phyloP scores from a whole-genome alignment of 2,329 filamentous ascomycete genomes.

The Colletotrichum paranaense region DNA sequence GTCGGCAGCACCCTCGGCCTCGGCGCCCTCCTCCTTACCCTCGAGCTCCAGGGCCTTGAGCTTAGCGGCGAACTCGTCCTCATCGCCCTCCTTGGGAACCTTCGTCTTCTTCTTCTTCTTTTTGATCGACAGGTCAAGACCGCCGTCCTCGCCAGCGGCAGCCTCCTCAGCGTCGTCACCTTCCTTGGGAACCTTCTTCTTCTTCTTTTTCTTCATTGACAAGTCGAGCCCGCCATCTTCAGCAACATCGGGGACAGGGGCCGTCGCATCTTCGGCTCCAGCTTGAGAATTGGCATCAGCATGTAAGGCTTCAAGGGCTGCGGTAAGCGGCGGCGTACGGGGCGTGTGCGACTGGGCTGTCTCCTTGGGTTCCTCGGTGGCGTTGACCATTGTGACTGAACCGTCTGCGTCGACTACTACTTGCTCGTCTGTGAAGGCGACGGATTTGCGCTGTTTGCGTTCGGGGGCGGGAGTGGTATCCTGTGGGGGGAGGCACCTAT shows the following conservation, averaged over 20 bases:
- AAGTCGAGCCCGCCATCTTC: conserved; percentile 67
- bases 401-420: conserved; percentile 92
- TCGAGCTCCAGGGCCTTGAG: conserved; percentile 72
- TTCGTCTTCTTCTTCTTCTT: conserved; percentile 86
- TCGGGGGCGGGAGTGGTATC: conserved; percentile 50
- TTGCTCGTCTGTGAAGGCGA: conserved; percentile 90
- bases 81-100: conserved; percentile 68
- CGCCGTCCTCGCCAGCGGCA: conserved; percentile 61
- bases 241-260: conserved; percentile 56
- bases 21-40: conserved; percentile 74
- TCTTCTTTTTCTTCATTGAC: conserved; percentile 80
- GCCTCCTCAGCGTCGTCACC: conserved; percentile 62
- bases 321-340: conserved; percentile 71
- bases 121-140: conserved; percentile 72
- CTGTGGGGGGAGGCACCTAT: conserved; percentile 21
- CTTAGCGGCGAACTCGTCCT: conserved; percentile 71
- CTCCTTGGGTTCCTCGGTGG: conserved; percentile 79
- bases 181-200: conserved; percentile 72
- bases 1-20: conserved; percentile 63
- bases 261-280: conserved; percentile 52
- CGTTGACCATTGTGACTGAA: conserved; percentile 80
- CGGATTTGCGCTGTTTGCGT: conserved; percentile 88
- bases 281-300: conserved; percentile 59
- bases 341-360: conserved; percentile 84
- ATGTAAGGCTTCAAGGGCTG: conserved; percentile 63